Conservation (phyloP, 1,284 basidiomycete genomes). For the Caloboletus inedulis region DNA sequence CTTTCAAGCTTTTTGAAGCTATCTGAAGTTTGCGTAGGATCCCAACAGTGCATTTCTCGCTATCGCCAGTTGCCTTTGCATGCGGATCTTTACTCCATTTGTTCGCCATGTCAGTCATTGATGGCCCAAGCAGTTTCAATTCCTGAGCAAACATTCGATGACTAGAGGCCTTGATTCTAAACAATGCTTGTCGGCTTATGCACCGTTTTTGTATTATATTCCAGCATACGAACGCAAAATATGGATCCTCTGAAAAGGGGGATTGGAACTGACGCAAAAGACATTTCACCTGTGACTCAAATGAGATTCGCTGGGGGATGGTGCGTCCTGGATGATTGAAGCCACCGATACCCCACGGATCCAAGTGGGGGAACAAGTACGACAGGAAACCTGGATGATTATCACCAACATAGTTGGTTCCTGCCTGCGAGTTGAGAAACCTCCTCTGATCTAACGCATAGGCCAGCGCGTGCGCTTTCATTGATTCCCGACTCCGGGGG, state of each 20-base stretch:
- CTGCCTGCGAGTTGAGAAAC: neutral
- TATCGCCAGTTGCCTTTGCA: no score
- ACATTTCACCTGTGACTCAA: neutral
- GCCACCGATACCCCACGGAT: neutral
- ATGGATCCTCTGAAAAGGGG: neutral
- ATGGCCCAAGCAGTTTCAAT: neutral
- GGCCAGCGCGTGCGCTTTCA: neutral
- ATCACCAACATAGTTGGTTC: neutral
- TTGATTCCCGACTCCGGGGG: accelerated
- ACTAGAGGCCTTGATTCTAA: no score
- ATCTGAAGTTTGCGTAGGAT: neutral
- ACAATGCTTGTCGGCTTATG: neutral
- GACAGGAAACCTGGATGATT: neutral
- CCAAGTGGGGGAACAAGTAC: neutral
- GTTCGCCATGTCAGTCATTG: neutral
- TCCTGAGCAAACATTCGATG: neutral
- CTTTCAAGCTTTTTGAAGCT: neutral
- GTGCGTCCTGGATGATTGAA: neutral
- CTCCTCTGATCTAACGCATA: neutral
- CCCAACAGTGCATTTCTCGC: no score
- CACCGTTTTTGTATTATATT: neutral
- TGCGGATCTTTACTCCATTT: no score
- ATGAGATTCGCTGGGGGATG: accelerated
- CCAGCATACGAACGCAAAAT: neutral
- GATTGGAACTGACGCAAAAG: neutral